Evolutionary conservation across 129 eudicot species (phyloP).

Genomic region (Logfia minima): DNA sequence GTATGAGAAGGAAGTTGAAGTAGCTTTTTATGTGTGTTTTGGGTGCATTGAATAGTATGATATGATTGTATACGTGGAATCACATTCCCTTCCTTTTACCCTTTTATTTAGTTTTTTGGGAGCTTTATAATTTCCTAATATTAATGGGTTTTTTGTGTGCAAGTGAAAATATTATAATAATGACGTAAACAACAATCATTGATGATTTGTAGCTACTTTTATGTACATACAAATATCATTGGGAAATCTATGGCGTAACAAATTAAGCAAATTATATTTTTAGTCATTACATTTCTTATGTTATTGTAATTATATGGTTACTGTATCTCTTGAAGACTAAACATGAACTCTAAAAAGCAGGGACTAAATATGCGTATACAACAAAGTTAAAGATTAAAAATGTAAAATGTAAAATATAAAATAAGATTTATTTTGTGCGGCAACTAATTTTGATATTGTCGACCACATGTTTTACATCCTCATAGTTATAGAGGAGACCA

Average conservation of each 20-base stretch:
- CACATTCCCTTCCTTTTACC: conserved; percentile 35
- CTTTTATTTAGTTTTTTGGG: background rate
- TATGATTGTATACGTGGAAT: conserved; percentile 43
- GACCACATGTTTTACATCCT: no score
- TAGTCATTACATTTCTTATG: no score
- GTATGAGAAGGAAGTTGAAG: background rate
- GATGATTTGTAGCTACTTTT: conserved; percentile 19
- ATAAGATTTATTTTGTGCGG: no score
- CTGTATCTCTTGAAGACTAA: no score
- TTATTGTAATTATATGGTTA: no score
- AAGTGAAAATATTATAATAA: background rate
- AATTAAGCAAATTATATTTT: background rate
- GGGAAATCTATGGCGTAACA: background rate
- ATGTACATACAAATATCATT: conserved; percentile 8
- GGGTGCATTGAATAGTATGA: conserved; percentile 23
- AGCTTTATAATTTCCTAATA: background rate
- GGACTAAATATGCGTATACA: no score
- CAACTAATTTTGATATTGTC: no score
- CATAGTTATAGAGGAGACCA: no score
- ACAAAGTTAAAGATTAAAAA: no score
- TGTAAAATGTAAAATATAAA: no score
- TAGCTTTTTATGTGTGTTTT: conserved; percentile 11
- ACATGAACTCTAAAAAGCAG: no score
- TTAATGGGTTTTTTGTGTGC: background rate
- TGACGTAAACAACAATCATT: conserved; percentile 4